These are phyloP conservation scores for Exophiala alcalophila DNA, from an alignment of 2,329 filamentous ascomycete genomes.

Conservation along the genomic window DNA sequence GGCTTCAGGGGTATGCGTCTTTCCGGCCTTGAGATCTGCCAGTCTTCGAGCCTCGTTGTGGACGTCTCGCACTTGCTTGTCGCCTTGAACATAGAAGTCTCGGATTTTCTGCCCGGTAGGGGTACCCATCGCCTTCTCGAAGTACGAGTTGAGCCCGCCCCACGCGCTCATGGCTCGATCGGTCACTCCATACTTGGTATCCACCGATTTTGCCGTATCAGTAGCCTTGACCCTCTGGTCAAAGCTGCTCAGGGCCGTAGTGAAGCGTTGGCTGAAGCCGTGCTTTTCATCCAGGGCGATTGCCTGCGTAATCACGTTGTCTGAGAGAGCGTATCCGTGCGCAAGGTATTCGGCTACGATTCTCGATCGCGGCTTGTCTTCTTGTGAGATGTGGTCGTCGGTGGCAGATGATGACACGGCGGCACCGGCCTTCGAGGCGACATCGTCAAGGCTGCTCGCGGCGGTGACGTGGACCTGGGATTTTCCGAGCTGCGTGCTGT, in stretches of 20 bases:
- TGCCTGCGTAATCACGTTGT: slow-evolving; percentile 73
- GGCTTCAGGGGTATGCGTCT: slow-evolving; percentile 39
- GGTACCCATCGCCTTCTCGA: slow-evolving; percentile 85
- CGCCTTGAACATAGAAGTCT: slow-evolving; percentile 79
- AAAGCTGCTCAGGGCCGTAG: slow-evolving; percentile 69
- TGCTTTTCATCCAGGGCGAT: slow-evolving; percentile 88
- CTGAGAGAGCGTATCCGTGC: slow-evolving; percentile 82
- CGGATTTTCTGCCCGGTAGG: slow-evolving; percentile 85
- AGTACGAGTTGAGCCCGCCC: slow-evolving; percentile 77
- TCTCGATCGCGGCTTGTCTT: slow-evolving; percentile 92
- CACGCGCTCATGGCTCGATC: slow-evolving; percentile 66
- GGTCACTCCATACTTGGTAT: slow-evolving; percentile 78
- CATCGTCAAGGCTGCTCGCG: slow-evolving; percentile 63
- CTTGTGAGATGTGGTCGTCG: slow-evolving; percentile 70
- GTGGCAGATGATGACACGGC: slow-evolving; percentile 52
- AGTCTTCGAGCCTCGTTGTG: slow-evolving; percentile 86
- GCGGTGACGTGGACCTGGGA: slow-evolving; percentile 75
- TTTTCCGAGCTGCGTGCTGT: slow-evolving; percentile 88
- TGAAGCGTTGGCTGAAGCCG: slow-evolving; percentile 78
- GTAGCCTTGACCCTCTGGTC: slow-evolving; percentile 83
- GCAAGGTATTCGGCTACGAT: slow-evolving; percentile 96
- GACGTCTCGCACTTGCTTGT: slow-evolving; percentile 90
- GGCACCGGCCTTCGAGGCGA: slow-evolving; percentile 58
- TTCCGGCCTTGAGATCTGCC: slow-evolving; percentile 74
- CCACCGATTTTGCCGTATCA: slow-evolving; percentile 78